Base-by-base conservation (phyloP, 345 rosid genomes). In the Rhizophora apiculata region DNA sequence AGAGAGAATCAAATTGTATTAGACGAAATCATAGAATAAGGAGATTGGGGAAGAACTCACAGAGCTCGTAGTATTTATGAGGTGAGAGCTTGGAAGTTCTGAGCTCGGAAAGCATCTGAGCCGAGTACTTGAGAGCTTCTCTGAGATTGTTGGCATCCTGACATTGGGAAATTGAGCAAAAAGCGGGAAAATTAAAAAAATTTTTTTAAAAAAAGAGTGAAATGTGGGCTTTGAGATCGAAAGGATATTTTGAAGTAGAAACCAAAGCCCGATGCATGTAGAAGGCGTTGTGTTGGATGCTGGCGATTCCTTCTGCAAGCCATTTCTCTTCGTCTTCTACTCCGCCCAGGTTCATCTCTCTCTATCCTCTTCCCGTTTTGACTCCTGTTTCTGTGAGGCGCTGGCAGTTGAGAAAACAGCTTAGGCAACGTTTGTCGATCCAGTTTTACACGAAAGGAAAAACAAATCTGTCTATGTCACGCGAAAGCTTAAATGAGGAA, bases 201-300 rank as follows among this genome's bases (percentile, higher is more conserved):
- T n/a, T n/a, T n/a, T n/a, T n/a, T n/a, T n/a, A 15, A 18, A 18
- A 34, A 24, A 2, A 63, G 32, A 15, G 15, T 0, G 9, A 39
- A 34, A 27, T 20, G 60, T 19, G 3, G 5, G 32, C 32, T 18
- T n/a, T 27, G 31, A 52, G 55, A 59, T 22, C 8, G 54, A 15
- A 37, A 6, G 37, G 8, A 7, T 1, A 34, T 34, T 34, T 7
- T 10, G 30, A 31, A 39, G 46, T 0, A 51, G 8, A 55, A 56
- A 76, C 80, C 80, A 76, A 10, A 67, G 76, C 75, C 60, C 76
- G 80, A 71, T 71, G 80, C 72, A 76, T 62, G 62, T 71, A 76
- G 6, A 76, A 76, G 65, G 80, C 80, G 73, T 76, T 72, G 62
- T 76, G 80, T 59, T 72, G 76, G 29, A 76, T 63, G 59, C 73